A percentile compares a stretch with the other conserved stretches of the same genome.
phyloP scores from a whole-genome alignment of 2,329 filamentous ascomycete genomes.

The Lecanicillium sp. region DNA sequence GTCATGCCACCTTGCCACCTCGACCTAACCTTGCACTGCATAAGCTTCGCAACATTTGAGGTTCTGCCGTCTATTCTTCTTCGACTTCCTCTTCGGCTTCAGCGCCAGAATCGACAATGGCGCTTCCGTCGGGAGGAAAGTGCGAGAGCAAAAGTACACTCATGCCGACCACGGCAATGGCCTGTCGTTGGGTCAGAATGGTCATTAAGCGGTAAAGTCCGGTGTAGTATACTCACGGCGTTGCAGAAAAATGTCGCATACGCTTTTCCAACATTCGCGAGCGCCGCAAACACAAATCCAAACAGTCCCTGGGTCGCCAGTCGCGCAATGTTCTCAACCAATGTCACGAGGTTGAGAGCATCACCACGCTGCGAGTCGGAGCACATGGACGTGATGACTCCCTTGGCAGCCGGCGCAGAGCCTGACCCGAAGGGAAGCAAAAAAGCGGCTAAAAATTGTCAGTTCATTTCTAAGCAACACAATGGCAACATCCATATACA shows the following conservation, averaged over 20 bases:
- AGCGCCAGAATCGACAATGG: not conserved
- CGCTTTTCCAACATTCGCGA: conserved; percentile 53
- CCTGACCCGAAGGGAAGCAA: conserved; percentile 64
- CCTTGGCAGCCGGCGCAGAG: conserved; percentile 63
- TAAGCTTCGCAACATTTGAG: too few species aligned
- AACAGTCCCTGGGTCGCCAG: conserved; percentile 60
- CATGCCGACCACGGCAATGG: conserved; percentile 42
- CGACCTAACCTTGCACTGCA: too few species aligned
- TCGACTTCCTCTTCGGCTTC: not conserved
- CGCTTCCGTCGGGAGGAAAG: conserved; percentile 35
- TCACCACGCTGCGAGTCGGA: conserved; percentile 55
- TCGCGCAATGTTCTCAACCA: conserved; percentile 63
- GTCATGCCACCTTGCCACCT: too few species aligned
- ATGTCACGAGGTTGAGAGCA: conserved; percentile 61
- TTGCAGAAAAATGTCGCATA: conserved; percentile 64
- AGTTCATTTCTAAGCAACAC: not conserved
- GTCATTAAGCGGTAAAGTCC: not conserved
- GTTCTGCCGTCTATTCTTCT: too few species aligned
- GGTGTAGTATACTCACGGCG: conserved; percentile 39
- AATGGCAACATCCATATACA: conserved; percentile 11
- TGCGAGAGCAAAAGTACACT: conserved; percentile 35
- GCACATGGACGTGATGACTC: conserved; percentile 68
- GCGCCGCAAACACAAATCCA: conserved; percentile 58
- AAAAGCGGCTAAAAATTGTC: conserved; percentile 42
- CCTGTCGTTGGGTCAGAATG: conserved; percentile 28